Evolutionary conservation across 768 basidiomycete species (phyloP), one percentile per base, ranked within the genome.

Genomic region (Mycena leptocephala): DNA sequence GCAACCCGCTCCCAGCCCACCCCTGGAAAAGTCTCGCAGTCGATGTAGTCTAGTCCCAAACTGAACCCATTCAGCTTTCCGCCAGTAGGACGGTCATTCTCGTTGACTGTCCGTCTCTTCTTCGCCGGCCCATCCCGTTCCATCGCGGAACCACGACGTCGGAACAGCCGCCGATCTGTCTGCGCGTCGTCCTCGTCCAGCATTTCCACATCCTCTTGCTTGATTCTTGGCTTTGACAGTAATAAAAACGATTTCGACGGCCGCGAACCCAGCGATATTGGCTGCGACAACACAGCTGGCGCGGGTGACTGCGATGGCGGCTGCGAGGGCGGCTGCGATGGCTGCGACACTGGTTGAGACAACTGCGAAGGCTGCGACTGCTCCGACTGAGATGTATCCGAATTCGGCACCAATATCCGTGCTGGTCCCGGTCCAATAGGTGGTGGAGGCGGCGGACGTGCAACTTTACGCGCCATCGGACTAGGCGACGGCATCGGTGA

Each of bases 331-430:
- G 46, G 18, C 43, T 79, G 79, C 33, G 77, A 77, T 43, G 83
- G 81, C n/a, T 61, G 59, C 6, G 56, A 62, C 20, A n/a, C n/a
- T n/a, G n/a, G n/a, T n/a, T n/a, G n/a, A n/a, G 46, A 48, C 18
- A 20, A 48, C 43, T 79, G 79, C 33, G 77, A 77, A 41, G 83
- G 81, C n/a, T 61, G 59, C 6, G 56, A 62, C 20, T 79, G 76
- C 39, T 85, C 85, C 28, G 84, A 82, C 69, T 86, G 87, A 24
- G 63, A 92, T 1, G 88, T 86, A 76, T 93, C 91, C 13, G 92
- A 91, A 78, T 92, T 89, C 5, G 91, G 91, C 10, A 87, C 92
- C 28, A 92, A 81, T n/a, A 92, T 85, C 22, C 84, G 86, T 35
- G 81, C 85, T 7, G 87, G 84, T 28, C 86, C 88, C 58, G 80